Evolutionary conservation across 257 asterid species (phyloP).

Genomic region (Salvia miltiorrhiza): DNA sequence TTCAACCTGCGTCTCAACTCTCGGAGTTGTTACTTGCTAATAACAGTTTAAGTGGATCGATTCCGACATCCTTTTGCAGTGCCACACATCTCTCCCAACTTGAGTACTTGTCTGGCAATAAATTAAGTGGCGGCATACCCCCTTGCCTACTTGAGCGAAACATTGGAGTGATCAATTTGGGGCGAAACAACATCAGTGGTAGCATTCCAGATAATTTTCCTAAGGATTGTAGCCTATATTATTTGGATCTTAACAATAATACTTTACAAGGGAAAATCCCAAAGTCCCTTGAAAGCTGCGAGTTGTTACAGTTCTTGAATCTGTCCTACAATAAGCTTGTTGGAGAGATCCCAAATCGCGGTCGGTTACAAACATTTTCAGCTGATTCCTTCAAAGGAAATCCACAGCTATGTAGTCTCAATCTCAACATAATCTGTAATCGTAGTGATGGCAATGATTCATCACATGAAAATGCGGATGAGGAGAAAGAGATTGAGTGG

Average conservation of each 20-base stretch:
- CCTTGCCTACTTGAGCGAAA: constrained; percentile 12
- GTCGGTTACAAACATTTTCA: not conserved
- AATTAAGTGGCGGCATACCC: constrained; percentile 18
- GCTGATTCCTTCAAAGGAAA: not conserved
- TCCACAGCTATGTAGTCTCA: not conserved
- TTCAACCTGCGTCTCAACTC: not conserved
- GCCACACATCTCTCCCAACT: constrained; percentile 1
- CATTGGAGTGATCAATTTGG: not conserved
- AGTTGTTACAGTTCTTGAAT: constrained; percentile 11
- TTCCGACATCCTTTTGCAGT: constrained; percentile 28
- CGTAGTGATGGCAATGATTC: not conserved
- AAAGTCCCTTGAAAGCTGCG: not conserved
- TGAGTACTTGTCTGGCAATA: constrained; percentile 25
- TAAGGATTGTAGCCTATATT: not conserved
- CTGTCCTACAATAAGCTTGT: constrained; percentile 18
- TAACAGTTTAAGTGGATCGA: not conserved
- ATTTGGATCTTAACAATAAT: constrained; percentile 25
- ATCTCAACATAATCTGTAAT: not conserved
- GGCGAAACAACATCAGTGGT: constrained; percentile 25
- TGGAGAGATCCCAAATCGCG: not conserved
- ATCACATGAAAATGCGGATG: not conserved
- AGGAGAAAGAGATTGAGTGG: no score
- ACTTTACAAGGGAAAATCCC: constrained; percentile 31
- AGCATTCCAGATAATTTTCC: constrained; percentile 6
- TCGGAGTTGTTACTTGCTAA: not conserved